phyloP scores from a whole-genome alignment of 208 protist genomes.

The Trypanosoma boissoni region DNA sequence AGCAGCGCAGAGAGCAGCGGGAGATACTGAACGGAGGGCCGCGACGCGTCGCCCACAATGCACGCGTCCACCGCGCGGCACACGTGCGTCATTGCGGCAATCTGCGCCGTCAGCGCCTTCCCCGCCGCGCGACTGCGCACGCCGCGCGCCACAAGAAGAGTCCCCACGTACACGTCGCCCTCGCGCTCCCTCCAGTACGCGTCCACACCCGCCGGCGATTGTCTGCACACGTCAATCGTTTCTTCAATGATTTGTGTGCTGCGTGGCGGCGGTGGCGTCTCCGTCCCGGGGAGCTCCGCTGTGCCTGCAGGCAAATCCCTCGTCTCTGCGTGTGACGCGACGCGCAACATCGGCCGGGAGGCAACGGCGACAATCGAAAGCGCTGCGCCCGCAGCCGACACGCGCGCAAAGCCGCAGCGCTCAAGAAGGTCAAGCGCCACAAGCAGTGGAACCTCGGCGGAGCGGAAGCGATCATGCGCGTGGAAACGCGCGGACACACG shows the following conservation, averaged over 20 bases:
- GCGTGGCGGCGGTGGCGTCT: not conserved
- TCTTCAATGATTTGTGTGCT: constrained; percentile 5
- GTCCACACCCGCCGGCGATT: not conserved
- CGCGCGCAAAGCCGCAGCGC: constrained; percentile 41
- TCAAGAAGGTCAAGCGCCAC: constrained; percentile 43
- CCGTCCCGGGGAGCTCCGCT: not conserved
- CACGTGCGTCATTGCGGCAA: constrained; percentile 21
- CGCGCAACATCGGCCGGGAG: constrained; percentile 45
- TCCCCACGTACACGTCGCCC: constrained; percentile 20
- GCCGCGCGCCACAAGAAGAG: not conserved
- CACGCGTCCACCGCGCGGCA: constrained; percentile 5
- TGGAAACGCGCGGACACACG: constrained; percentile 45
- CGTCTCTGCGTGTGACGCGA: constrained; percentile 22
- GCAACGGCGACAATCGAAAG: constrained; percentile 35
- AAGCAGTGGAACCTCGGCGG: constrained; percentile 53
- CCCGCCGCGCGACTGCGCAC: not conserved
- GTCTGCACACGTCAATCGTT: constrained; percentile 8
- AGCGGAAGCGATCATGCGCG: constrained; percentile 52
- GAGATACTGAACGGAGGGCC: constrained; percentile 5
- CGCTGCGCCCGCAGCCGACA: constrained; percentile 22
- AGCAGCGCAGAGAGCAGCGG: constrained; percentile 11
- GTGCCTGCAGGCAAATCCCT: not conserved
- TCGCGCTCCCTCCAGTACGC: constrained; percentile 17
- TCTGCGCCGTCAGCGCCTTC: not conserved
- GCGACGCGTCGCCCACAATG: not conserved